A percentile compares a stretch with the other conserved stretches of the same genome.
These are phyloP conservation scores for Coelastrella sp. DNA, from an alignment of 139 green algal species.

Conservation along the genomic window DNA sequence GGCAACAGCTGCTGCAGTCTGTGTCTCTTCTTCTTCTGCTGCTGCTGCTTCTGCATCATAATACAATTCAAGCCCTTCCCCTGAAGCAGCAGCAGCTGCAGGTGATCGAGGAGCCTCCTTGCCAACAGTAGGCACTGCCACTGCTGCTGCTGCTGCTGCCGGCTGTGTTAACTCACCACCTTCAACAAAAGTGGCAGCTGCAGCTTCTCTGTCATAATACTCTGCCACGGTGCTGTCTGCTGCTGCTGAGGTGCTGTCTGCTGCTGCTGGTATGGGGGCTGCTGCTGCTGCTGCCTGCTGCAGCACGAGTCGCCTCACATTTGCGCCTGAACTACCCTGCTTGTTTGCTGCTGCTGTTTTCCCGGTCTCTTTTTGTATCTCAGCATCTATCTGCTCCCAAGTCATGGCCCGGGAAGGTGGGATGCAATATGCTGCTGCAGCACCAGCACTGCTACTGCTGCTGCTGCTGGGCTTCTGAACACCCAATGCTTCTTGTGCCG, in stretches of 20 bases:
- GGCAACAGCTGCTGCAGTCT: background rate
- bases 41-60: constrained; percentile 6
- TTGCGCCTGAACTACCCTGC: background rate
- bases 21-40: background rate
- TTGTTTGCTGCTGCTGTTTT: constrained; percentile 1
- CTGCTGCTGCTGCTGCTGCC: constrained; percentile 35
- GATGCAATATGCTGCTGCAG: background rate
- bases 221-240: background rate
- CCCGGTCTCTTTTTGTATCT: constrained; percentile 2
- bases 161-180: background rate
- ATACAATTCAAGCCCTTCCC: background rate
- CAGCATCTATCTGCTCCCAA: constrained; percentile 15
- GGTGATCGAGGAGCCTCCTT: background rate
- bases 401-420: background rate
- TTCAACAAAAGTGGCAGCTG: background rate
- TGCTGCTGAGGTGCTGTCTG: background rate
- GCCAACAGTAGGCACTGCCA: background rate
- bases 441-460: constrained; percentile 29
- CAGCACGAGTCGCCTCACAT: background rate
- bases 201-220: background rate
- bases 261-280: constrained; percentile 1
- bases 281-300: background rate
- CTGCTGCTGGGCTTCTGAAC: background rate
- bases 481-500: background rate
- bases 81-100: background rate